Conservation (phyloP, 306 rosid genomes). For the Trifolium dubium region DNA sequence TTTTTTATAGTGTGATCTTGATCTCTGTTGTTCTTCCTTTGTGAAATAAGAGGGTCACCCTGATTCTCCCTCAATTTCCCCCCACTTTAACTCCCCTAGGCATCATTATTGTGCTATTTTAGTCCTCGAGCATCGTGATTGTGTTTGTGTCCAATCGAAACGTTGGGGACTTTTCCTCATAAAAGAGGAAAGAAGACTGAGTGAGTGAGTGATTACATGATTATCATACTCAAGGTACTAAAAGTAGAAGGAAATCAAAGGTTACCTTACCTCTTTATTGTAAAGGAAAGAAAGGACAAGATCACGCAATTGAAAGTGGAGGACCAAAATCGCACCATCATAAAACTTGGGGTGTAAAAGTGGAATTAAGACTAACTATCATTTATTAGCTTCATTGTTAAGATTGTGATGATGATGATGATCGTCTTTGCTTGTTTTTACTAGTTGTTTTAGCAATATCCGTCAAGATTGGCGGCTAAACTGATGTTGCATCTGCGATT, state of each 20-base stretch:
- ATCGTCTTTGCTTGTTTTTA: slow-evolving; percentile 18
- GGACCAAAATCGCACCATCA: not conserved
- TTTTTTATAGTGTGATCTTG: not conserved
- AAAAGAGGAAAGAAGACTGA: too few species aligned
- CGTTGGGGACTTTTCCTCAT: not conserved
- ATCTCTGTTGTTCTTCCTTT: not conserved
- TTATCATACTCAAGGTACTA: not conserved
- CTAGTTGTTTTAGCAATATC: too few species aligned
- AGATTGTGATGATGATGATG: not conserved
- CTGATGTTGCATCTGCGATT: not conserved
- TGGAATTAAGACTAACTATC: not conserved
- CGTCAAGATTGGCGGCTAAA: not conserved
- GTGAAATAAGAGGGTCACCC: not conserved
- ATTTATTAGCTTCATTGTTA: not conserved
- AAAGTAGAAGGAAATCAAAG: not conserved
- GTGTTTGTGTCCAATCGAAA: not conserved
- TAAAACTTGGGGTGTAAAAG: not conserved
- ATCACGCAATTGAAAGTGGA: not conserved
- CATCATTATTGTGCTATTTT: not conserved
- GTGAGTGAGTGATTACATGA: not conserved
- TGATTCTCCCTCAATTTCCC: not conserved
- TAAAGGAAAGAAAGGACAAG: too few species aligned
- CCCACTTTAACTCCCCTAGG: not conserved
- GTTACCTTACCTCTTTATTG: too few species aligned
- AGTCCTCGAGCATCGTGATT: not conserved